A percentile compares a stretch with the other conserved stretches of the same genome.
Conservation (phyloP, 2,329 filamentous ascomycete genomes). For the Sarocladium kiliense region DNA sequence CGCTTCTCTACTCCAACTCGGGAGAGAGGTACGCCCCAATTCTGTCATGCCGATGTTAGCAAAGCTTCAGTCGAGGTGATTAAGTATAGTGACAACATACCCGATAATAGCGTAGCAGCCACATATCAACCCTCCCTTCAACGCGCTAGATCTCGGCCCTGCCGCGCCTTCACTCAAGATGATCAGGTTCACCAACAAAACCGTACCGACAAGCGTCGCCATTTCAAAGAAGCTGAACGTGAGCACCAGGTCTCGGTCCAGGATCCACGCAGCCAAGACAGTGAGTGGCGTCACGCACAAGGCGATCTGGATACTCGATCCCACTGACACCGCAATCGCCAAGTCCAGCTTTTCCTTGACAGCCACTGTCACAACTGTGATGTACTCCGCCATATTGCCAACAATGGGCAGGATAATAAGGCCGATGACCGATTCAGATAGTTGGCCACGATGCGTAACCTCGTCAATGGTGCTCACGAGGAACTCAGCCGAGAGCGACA, state of each 20-base stretch:
- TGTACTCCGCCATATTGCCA: conserved; percentile 42
- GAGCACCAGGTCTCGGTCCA: conserved; percentile 53
- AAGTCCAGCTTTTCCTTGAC: conserved; percentile 54
- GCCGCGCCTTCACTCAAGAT: conserved; percentile 68
- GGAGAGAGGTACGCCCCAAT: conserved; percentile 7
- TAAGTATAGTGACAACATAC: conserved; percentile 16
- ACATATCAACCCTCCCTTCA: conserved; percentile 52
- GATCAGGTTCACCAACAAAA: conserved; percentile 70
- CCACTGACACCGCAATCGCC: conserved; percentile 51
- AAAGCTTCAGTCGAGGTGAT: not conserved
- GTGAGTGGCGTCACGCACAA: conserved; percentile 57
- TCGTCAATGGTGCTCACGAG: conserved; percentile 55
- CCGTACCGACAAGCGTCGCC: conserved; percentile 64
- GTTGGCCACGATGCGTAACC: conserved; percentile 36
- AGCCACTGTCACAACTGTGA: conserved; percentile 51
- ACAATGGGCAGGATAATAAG: conserved; percentile 48
- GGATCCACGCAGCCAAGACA: conserved; percentile 54
- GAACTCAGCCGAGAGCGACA: conserved; percentile 57
- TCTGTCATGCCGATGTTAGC: not conserved
- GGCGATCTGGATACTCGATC: conserved; percentile 57
- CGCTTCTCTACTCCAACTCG: not conserved
- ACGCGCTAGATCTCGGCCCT: conserved; percentile 45
- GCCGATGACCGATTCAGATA: conserved; percentile 55
- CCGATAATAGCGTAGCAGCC: conserved; percentile 50
- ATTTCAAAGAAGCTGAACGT: conserved; percentile 75